Base-by-base conservation (phyloP, 306 rosid species). In the Dryas drummondii region DNA sequence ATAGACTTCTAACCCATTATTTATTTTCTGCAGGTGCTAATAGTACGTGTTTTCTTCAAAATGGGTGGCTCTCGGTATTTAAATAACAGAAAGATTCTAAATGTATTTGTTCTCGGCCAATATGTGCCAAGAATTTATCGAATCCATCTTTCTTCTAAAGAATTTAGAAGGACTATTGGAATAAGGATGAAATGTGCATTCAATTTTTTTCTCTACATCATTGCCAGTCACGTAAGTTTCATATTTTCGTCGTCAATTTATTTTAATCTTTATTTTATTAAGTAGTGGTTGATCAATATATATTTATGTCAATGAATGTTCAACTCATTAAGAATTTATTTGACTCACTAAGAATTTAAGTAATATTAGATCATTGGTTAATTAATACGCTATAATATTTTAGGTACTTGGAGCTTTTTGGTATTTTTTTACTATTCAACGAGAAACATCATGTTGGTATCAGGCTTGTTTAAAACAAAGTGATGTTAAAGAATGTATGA, bases 351-450 rank as follows among this genome's bases (percentile, higher is more conserved):
- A 22, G 22, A 22, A 22, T 22, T 22, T 22, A 22, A 22, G 22
- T 22, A 22, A 22, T 22, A 22, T 22, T 22, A 22, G 22, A 22
- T 22, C 22, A 22, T 1, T 22, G 22, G 22, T 0, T 22, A 22
- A 22, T 22, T 22, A 22, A 22, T 22, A 22, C 0, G 22, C 0
- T 22, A 22, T 22, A 22, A 22, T 22, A 22, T 22, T 7, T 42
- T 73, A 80, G 84, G 41, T 80, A 26, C 69, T 66, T 5, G 78
- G 84, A 50, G 81, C 84, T 0, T 72, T 81, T 66, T 81, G 78
- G 81, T 81, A 81, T 12, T 59, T 71, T 8, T 74, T 73, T 56
- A 61, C 73, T 2, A 22, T 78, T 55, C 61, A 72, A 58, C 49
- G 78, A 73, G 74, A 64, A n/a, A 60, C 63, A n/a, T 13, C 49